Percentiles rank a stretch among this genome's conserved stretches.
Evolutionary conservation across 2,329 filamentous ascomycete species (phyloP).

Genomic region (Tolypocladium endophyticum): DNA sequence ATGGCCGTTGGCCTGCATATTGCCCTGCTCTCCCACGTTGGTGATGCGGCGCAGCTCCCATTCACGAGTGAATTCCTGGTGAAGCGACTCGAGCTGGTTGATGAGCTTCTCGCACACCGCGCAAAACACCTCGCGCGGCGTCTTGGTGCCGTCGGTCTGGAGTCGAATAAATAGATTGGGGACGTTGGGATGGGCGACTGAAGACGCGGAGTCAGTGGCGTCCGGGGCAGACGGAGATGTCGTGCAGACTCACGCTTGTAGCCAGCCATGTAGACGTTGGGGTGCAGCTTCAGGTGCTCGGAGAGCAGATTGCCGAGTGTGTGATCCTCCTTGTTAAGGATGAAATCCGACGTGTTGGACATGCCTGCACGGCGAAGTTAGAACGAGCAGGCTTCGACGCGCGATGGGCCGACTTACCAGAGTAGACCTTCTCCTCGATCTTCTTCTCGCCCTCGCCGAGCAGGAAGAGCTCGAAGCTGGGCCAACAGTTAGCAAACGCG

Average conservation of each 20-base stretch:
- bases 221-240: slow-evolving; percentile 18
- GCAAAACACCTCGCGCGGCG: slow-evolving; percentile 80
- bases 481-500: slow-evolving; percentile 10
- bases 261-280: slow-evolving; percentile 78
- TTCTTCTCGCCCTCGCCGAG: slow-evolving; percentile 86
- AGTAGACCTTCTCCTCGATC: slow-evolving; percentile 78
- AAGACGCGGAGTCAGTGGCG: slow-evolving; percentile 2
- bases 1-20: slow-evolving; percentile 25
- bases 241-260: slow-evolving; percentile 60
- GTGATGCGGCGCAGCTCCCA: slow-evolving; percentile 83
- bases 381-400: not conserved
- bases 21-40: slow-evolving; percentile 48
- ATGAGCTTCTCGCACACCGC: slow-evolving; percentile 75
- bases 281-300: slow-evolving; percentile 73
- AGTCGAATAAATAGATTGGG: slow-evolving; percentile 62
- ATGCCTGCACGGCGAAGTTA: slow-evolving; percentile 44
- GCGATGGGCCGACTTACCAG: slow-evolving; percentile 50
- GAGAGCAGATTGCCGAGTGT: slow-evolving; percentile 86
- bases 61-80: slow-evolving; percentile 85
- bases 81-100: slow-evolving; percentile 66
- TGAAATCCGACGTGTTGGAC: slow-evolving; percentile 90
- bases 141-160: slow-evolving; percentile 81
- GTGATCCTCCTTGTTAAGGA: slow-evolving; percentile 94
- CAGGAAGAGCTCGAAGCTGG: slow-evolving; percentile 87
- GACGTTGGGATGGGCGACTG: slow-evolving; percentile 49